Evolutionary conservation across 1,139 yeast genomes (phyloP), one percentile per base, ranked within the genome.

Genomic region (Hansenula sp.): DNA sequence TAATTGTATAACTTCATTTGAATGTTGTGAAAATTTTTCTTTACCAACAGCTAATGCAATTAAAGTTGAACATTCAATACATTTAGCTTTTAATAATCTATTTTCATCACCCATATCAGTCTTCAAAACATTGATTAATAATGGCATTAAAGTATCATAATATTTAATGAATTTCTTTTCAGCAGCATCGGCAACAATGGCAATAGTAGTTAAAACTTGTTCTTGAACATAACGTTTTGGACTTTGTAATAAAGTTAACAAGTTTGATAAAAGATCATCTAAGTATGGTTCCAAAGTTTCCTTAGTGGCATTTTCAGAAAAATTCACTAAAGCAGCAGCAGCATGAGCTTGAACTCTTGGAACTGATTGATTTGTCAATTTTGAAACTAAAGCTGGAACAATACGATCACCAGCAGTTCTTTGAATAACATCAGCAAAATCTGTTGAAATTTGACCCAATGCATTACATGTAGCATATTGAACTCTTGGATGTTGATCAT

Each of bases 171-270:
- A 92, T 59, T 84, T 85, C 52, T 76, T 75, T 61, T 89, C 89
- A 3, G 98, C 97, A n/a, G 97, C 95, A 65, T 92, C 98, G 2
- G 98, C 98, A 51, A 92, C 92, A 50, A 90, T 87, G 24, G 98
- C 96, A 62, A 92, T 90, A 1, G 98, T 92, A 5, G 97, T 90
- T 43, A 92, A 73, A 11, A 92, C 97, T 66, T 92, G 98, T 59
- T 92, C 98, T 65, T 92, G 98, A 34, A 94, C 97, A 58, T 89
- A 92, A 52, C 89, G 74, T 62, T 89, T 87, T 34, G 95, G 95
- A 40, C 94, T 81, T 59, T 83, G 86, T 44, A 92, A 71, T 34
- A 92, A 71, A 1, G 79, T 82, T 45, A 92, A 70, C 47, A 94
- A 69, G 51, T 86, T 83, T 35, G 79, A 74, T 46, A 92, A 70